Percentiles rank a stretch among this genome's conserved stretches.
Evolutionary conservation across 208 protist species (phyloP).

Genomic region (Leishmania major): DNA sequence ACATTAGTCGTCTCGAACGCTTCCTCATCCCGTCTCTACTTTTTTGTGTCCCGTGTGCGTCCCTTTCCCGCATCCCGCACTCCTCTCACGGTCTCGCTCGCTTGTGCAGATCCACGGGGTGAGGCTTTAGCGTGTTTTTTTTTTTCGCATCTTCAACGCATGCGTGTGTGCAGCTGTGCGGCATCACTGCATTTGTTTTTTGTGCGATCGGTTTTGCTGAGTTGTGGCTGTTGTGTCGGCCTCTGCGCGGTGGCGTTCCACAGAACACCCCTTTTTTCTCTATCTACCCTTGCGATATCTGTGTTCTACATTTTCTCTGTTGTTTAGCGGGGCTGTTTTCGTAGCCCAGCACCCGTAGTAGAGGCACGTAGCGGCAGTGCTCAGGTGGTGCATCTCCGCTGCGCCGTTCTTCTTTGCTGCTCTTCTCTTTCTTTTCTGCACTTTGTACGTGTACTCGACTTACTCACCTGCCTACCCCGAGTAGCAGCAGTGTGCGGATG

Average conservation of each 20-base stretch:
- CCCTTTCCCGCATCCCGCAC: not conserved
- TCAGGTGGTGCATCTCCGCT: not conserved
- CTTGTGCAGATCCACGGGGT: not conserved
- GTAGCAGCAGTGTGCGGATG: slow-evolving; percentile 17
- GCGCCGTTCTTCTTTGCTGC: not conserved
- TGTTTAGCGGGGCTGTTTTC: not conserved
- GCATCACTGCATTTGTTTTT: not conserved
- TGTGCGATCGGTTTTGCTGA: not conserved
- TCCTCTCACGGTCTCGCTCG: not conserved
- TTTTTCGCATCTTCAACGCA: slow-evolving; percentile 4
- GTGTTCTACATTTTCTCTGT: not conserved
- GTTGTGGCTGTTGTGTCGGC: not conserved
- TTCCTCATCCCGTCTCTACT: not conserved
- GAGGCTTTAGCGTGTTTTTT: not conserved
- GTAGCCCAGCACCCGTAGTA: not conserved
- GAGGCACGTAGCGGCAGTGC: slow-evolving; percentile 4
- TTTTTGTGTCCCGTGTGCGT: slow-evolving; percentile 1
- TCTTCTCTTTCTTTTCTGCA: not conserved
- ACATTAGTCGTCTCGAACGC: not conserved
- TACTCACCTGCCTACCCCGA: not conserved
- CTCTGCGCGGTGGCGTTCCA: not conserved
- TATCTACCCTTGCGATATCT: not conserved
- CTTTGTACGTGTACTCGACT: not conserved
- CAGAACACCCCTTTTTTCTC: not conserved
- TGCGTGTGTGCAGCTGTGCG: slow-evolving; percentile 5